These are phyloP conservation scores for Pythium coloratum DNA, from an alignment of 352 stramenopile species.

Conservation along the genomic window DNA sequence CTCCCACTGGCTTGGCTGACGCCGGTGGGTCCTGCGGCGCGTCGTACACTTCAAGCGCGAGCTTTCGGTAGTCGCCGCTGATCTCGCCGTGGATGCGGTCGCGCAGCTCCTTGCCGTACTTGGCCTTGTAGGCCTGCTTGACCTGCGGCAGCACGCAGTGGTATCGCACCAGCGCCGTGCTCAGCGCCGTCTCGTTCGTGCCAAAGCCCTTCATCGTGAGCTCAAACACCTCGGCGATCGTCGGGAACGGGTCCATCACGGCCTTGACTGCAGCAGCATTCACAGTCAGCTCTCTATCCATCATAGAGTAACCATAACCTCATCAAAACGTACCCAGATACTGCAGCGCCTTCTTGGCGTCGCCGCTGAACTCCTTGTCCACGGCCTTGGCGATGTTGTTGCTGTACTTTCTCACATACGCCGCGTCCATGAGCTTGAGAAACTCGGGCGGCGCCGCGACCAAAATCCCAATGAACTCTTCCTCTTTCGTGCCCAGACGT, in stretches of 20 bases:
- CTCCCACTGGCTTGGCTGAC: neutral
- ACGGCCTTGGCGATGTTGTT: slow-evolving; percentile 78
- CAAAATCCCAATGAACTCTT: slow-evolving; percentile 64
- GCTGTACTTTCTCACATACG: slow-evolving; percentile 78
- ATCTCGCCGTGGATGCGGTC: slow-evolving; percentile 75
- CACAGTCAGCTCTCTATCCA: neutral
- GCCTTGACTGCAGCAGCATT: slow-evolving; percentile 12
- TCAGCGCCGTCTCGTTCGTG: slow-evolving; percentile 63
- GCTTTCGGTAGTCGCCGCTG: slow-evolving; percentile 65
- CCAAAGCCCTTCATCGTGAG: slow-evolving; percentile 70
- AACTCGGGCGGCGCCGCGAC: slow-evolving; percentile 58
- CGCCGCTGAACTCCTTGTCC: slow-evolving; percentile 81
- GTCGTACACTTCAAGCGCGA: slow-evolving; percentile 65
- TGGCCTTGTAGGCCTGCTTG: slow-evolving; percentile 64
- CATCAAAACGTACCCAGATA: slow-evolving; percentile 32
- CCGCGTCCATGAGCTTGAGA: slow-evolving; percentile 64
- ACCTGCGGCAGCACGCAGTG: slow-evolving; percentile 64
- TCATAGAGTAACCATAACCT: neutral
- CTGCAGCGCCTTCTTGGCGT: slow-evolving; percentile 69
- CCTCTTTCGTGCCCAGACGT: slow-evolving; percentile 73
- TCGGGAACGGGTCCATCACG: slow-evolving; percentile 58
- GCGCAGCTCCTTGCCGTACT: slow-evolving; percentile 69
- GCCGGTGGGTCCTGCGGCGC: slow-evolving; percentile 43
- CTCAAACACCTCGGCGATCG: slow-evolving; percentile 66
- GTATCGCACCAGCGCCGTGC: slow-evolving; percentile 65